Percentiles rank a stretch among this genome's conserved stretches.
Conservation (phyloP, 192 early-diverging fungal species). For the Coemansia asiatica region DNA sequence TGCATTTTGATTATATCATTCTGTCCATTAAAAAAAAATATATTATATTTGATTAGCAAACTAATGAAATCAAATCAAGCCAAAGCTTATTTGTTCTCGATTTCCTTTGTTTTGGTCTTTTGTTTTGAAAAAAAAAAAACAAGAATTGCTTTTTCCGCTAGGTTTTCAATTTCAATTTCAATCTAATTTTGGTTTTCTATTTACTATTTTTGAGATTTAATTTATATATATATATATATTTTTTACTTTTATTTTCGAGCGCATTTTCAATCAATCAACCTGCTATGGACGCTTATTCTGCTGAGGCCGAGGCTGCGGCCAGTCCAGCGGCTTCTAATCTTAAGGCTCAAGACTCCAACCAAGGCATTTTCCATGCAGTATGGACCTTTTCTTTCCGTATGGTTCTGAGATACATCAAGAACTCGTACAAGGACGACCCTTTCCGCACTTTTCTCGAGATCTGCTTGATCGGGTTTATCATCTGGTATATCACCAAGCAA, state of each 20-base stretch:
- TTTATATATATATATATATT: background rate
- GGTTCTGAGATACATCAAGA: constrained; percentile 77
- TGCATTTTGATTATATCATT: constrained; percentile 1
- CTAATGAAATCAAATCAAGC: background rate
- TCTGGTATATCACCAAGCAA: constrained; percentile 84
- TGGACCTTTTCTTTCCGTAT: constrained; percentile 62
- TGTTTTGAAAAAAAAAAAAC: background rate
- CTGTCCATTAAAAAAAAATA: background rate
- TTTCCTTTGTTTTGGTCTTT: constrained; percentile 4
- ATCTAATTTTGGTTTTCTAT: background rate
- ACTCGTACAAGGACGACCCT: constrained; percentile 92
- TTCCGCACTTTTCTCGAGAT: constrained; percentile 83
- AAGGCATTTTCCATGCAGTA: constrained; percentile 34
- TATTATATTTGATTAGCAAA: background rate
- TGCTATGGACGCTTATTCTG: background rate
- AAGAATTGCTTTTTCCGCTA: background rate
- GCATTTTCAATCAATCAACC: background rate
- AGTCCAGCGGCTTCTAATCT: background rate
- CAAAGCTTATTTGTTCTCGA: too few relatives aligned
- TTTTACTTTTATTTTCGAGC: too few relatives aligned
- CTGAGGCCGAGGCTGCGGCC: constrained; percentile 6
- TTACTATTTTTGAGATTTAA: background rate
- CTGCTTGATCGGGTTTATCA: constrained; percentile 79
- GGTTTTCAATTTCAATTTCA: background rate
- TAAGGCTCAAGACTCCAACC: constrained; percentile 6